Base-by-base conservation (phyloP, 441 rosid genomes). In the Raphanus hybrid region DNA sequence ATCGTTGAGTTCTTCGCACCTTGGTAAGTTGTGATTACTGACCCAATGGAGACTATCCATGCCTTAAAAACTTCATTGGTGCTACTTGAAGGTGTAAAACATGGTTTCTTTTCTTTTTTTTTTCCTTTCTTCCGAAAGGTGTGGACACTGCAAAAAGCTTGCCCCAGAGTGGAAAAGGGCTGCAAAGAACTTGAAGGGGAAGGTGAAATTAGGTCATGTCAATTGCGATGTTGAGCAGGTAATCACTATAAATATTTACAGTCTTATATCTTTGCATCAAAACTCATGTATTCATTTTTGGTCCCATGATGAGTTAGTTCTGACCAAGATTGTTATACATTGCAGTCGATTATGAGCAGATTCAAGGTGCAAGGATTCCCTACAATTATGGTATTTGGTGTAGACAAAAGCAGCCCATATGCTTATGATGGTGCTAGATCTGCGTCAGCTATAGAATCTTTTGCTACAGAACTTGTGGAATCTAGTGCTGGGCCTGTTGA, bases 151-250 rank as follows among this genome's bases (percentile, higher is more conserved):
- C 84, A 96, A 96, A 81, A 96, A 85, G 82, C 87, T 96, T 76
- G 97, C 97, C 63, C 99, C 99, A 3, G 98, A 96, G 85, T 96
- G 99, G 99, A 93, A 91, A 84, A 93, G 78, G 87, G 99, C 99
- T 85, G 90, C 98, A 18, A 88, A 78, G 68, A 92, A 86, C 87
- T 87, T 96, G 96, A 87, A 89, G 87, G 99, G 99, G 75, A 96
- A 93, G 88, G 99, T 93, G 88, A 93, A 93, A 78, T 74, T 96
- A 72, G 99, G 99, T 69, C 98, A 96, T 66, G 96, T 96, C 78
- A 92, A 96, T 80, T 96, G 99, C 41, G 98, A 96, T 63, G 81
- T 90, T 52, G 97, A 96, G 76, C 84, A 93, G 98, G 99, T 96
- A 85, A 71, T 43, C 14, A 27, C 60, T 32, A 20, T 4, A 48